A percentile compares a stretch with the other conserved stretches of the same genome.
Evolutionary conservation across 1,284 basidiomycete genomes (phyloP).

Genomic region (Leccinum olivaceoglutinosum): DNA sequence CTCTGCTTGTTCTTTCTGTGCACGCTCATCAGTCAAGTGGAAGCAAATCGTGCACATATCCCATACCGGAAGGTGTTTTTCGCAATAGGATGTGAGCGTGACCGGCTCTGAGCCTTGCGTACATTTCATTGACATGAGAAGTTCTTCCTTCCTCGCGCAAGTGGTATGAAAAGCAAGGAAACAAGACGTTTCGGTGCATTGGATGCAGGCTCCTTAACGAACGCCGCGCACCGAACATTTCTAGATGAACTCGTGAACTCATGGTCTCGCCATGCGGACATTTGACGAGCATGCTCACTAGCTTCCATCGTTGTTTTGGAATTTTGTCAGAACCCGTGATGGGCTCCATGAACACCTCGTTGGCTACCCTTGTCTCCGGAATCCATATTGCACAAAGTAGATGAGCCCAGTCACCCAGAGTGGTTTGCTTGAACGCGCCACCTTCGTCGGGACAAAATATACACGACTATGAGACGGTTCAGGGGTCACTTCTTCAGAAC

Average conservation of each 20-base stretch:
- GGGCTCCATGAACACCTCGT: conserved; percentile 98
- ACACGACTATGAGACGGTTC: conserved; percentile 58
- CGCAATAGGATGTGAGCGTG: conserved; percentile 76
- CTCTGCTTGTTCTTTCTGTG: conserved; percentile 64
- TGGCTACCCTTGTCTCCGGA: conserved; percentile 90
- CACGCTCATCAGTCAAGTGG: conserved; percentile 5
- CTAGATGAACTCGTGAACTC: conserved; percentile 31
- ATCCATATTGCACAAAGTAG: conserved; percentile 97
- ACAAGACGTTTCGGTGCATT: conserved; percentile 90
- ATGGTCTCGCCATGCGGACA: conserved; percentile 2
- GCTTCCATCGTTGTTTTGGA: conserved; percentile 89
- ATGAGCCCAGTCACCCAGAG: conserved; percentile 92
- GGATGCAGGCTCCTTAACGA: conserved; percentile 89
- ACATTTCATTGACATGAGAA: conserved; percentile 85
- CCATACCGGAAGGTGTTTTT: conserved; percentile 84
- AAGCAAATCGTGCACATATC: not conserved
- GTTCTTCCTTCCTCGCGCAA: conserved; percentile 83
- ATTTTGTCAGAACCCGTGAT: conserved; percentile 88
- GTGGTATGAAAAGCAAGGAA: conserved; percentile 95
- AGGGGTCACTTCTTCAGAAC: not conserved
- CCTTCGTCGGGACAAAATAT: conserved; percentile 94
- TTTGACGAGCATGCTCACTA: conserved; percentile 49
- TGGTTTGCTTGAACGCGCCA: conserved; percentile 93
- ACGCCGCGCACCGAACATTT: conserved; percentile 86
- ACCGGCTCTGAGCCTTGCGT: conserved; percentile 67